Evolutionary conservation across 2,329 filamentous ascomycete species (phyloP), one percentile per base, ranked within the genome.

Genomic region (Trichoderma hamatum): DNA sequence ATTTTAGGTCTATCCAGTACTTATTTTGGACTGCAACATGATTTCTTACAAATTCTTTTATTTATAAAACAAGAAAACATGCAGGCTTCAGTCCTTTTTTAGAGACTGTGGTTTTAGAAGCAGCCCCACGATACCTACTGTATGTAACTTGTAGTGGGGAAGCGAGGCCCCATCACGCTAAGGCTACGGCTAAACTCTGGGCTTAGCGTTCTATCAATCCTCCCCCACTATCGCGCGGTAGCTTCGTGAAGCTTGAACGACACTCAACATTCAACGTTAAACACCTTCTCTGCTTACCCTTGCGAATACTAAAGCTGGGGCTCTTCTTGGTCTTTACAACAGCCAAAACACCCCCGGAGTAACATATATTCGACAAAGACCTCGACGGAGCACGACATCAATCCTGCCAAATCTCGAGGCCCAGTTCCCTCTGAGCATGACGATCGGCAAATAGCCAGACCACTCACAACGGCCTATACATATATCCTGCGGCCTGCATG

Each of bases 141-240:
- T n/a, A n/a, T n/a, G n/a, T n/a, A 49, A 21, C 21, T 24, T 14
- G 21, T 24, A 24, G 46, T 49, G 46, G 46, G 21, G 46, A 49
- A 49, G 46, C 46, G n/a, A 49, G n/a, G n/a, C 43, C 43, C 36
- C 43, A 49, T 60, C n/a, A 10, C 46, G 6, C 46, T 24, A 49
- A 49, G 46, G 16, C 56, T 34, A 30, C 51, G 63, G 63, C 52
- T 66, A 58, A 66, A 66, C 26, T 19, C 21, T 54, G 63, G 61
- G 26, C 26, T 51, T 58, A 34, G 30, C 36, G 36, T 14, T 21
- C 52, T 56, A 34, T 34, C 26, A 13, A 14, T 16, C 19, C 51
- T 39, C 67, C 67, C 67, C 67, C 67, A 68, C 67, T 51, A 68
- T 54, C 30, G 51, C 58, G 51, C 52, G 19, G 32, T 46, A 36